A percentile compares a stretch with the other conserved stretches of the same genome.
These are phyloP conservation scores for Pseudognaphalium luteoalbum DNA, from an alignment of 129 eudicot genomes.

Conservation along the genomic window DNA sequence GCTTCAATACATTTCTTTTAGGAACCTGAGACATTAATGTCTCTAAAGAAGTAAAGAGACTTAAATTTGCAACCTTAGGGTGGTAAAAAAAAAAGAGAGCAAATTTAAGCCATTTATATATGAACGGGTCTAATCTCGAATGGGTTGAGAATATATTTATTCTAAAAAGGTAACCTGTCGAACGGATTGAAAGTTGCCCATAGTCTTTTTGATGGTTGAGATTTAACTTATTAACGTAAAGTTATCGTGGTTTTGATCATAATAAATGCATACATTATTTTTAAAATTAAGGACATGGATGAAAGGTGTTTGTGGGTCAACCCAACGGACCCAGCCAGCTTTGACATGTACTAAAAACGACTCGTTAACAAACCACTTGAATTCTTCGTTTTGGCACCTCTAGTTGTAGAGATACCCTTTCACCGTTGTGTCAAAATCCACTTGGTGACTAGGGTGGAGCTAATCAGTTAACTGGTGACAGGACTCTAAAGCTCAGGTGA, in stretches of 20 bases:
- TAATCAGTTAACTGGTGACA: slow-evolving; percentile 28
- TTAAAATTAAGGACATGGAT: not conserved
- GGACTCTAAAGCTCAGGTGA: slow-evolving; percentile 99
- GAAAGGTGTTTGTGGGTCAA: slow-evolving; percentile 7
- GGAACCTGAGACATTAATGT: not conserved
- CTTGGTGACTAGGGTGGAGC: not conserved
- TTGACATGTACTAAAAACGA: not conserved
- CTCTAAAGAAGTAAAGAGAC: not conserved
- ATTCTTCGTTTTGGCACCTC: not conserved
- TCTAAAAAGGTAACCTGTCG: not conserved
- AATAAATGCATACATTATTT: not conserved
- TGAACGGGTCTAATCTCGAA: not conserved
- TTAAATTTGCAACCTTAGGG: slow-evolving; percentile 11
- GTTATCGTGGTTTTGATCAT: not conserved
- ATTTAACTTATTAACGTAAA: not conserved
- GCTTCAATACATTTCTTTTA: not conserved
- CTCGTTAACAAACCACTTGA: not conserved
- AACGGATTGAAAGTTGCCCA: not conserved
- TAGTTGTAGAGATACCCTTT: not conserved
- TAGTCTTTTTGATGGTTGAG: not conserved
- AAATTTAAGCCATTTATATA: not conserved
- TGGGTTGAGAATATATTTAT: not conserved
- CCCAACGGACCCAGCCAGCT: not conserved
- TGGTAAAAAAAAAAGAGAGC: not conserved
- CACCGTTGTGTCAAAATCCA: not conserved